These are phyloP conservation scores for Coix lacrymajobi DNA, from an alignment of 176 grass and related monocot species.

Conservation along the genomic window DNA sequence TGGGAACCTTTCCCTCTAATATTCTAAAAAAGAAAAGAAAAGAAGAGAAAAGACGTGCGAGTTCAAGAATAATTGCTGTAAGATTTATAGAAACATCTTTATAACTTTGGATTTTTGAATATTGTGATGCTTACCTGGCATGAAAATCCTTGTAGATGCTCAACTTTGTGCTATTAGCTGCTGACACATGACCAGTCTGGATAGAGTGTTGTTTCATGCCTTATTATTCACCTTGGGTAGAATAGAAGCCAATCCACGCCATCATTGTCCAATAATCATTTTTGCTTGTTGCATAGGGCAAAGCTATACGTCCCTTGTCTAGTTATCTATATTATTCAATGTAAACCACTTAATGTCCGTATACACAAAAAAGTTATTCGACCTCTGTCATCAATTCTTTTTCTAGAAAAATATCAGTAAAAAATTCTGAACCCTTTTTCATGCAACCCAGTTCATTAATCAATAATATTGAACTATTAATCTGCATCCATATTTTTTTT, in stretches of 20 bases:
- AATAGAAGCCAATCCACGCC: neutral
- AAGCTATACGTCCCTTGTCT: neutral
- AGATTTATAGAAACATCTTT: neutral
- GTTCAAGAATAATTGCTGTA: neutral
- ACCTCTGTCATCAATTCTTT: neutral
- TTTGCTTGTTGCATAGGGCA: neutral
- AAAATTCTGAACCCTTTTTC: neutral
- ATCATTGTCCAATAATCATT: neutral
- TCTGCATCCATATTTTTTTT: neutral
- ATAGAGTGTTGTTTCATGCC: neutral
- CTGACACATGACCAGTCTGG: neutral
- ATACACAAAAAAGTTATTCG: neutral
- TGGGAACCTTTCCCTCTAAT: neutral
- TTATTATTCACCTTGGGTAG: neutral
- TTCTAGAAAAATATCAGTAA: neutral
- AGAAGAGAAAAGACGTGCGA: neutral
- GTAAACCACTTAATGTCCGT: neutral
- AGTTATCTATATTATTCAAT: neutral
- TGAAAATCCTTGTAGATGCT: neutral
- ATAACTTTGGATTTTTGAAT: neutral
- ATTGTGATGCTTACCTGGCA: neutral
- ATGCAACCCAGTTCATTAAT: neutral
- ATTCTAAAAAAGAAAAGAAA: neutral
- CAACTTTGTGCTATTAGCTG: neutral
- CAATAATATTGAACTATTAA: neutral